Percentiles rank a stretch among this genome's conserved stretches.
Conservation (phyloP, 2,329 filamentous ascomycete species). For the Cadophora malorum region DNA sequence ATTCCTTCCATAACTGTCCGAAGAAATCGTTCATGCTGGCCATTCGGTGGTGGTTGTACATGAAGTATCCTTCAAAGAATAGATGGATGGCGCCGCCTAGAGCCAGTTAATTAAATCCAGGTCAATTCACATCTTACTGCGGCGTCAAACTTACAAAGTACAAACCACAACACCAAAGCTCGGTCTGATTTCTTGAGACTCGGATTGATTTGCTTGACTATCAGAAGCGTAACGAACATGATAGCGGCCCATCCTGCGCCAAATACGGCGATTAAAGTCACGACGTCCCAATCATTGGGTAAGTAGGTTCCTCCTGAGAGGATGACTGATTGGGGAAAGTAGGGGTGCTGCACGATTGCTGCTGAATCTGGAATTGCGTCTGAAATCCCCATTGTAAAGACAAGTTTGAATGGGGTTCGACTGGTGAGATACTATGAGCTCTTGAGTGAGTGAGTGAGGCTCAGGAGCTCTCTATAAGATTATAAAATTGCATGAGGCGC, state of each 20-base stretch:
- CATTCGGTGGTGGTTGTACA: constrained; percentile 51
- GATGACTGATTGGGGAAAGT: constrained; percentile 36
- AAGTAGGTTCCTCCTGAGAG: constrained; percentile 38
- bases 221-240: constrained; percentile 30
- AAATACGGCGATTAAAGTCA: constrained; percentile 38
- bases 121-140: no score
- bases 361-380: neutral
- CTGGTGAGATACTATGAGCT: neutral
- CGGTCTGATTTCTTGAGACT: constrained; percentile 35
- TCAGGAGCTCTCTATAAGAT: constrained; percentile 7
- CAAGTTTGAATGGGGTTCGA: neutral
- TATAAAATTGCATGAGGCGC: constrained; percentile 9
- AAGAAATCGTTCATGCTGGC: constrained; percentile 51
- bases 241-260: constrained; percentile 33
- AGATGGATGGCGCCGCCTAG: constrained; percentile 43
- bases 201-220: constrained; percentile 34
- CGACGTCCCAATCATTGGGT: constrained; percentile 34
- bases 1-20: constrained; percentile 64
- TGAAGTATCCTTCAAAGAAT: constrained; percentile 53
- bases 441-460: neutral
- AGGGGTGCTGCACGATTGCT: constrained; percentile 39
- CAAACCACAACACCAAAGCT: constrained; percentile 42
- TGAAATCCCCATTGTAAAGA: constrained; percentile 1
- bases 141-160: constrained; percentile 43
- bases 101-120: neutral